A percentile compares a stretch with the other conserved stretches of the same genome.
These are phyloP conservation scores for Hericium alpestre DNA, from an alignment of 768 basidiomycete genomes.

Conservation along the genomic window DNA sequence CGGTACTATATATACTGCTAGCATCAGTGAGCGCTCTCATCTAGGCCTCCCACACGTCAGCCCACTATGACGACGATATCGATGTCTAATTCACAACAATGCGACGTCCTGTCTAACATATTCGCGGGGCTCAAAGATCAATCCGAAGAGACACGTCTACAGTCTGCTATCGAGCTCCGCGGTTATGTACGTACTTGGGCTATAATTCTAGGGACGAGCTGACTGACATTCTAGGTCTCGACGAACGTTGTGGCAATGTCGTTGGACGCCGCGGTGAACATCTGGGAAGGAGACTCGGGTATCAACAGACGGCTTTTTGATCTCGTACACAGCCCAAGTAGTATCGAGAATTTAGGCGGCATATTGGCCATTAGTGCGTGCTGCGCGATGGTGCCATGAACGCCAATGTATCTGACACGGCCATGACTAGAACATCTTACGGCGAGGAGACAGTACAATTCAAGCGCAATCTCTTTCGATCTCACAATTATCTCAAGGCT, in stretches of 20 bases:
- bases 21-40: too few species aligned
- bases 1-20: too few species aligned
- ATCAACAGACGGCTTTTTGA: conserved; percentile 74
- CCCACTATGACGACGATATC: conserved; percentile 56
- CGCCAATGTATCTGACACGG: conserved; percentile 4
- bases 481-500: conserved; percentile 88
- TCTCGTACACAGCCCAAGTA: conserved; percentile 71
- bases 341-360: conserved; percentile 75
- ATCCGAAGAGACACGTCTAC: conserved; percentile 50
- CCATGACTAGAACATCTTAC: conserved; percentile 49
- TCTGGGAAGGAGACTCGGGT: conserved; percentile 80
- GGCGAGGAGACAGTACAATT: conserved; percentile 76
- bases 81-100: conserved; percentile 42
- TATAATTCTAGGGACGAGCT: background rate
- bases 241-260: conserved; percentile 70
- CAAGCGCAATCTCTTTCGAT: conserved; percentile 70
- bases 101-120: conserved; percentile 53
- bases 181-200: conserved; percentile 48
- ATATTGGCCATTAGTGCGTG: conserved; percentile 74
- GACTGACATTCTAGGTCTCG: conserved; percentile 41
- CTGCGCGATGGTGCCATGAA: background rate
- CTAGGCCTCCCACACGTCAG: background rate
- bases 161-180: conserved; percentile 62
- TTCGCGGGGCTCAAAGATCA: conserved; percentile 58
- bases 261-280: conserved; percentile 65